Conservation (phyloP, 805 yeast species). For the Barnettozyma salicaria region DNA sequence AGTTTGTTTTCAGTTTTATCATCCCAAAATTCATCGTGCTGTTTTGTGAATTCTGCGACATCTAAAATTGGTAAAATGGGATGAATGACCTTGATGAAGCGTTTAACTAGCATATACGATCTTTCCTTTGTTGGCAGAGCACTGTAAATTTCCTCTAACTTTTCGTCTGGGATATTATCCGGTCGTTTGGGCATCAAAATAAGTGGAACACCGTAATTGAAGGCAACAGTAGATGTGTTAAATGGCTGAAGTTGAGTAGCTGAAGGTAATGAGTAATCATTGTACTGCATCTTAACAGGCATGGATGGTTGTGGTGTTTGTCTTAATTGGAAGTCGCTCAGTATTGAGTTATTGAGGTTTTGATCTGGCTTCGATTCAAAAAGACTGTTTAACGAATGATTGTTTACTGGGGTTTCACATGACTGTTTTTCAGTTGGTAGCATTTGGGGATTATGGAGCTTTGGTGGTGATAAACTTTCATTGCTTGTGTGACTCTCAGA, state of each 20-base stretch:
- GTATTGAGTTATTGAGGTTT: conserved; percentile 16
- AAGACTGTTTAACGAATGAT: conserved; percentile 1
- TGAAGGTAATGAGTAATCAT: conserved; percentile 11
- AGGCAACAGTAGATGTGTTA: conserved; percentile 14
- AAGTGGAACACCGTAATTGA: conserved; percentile 22
- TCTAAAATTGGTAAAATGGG: conserved; percentile 50
- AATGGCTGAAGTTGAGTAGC: conserved; percentile 11
- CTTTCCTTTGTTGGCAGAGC: conserved; percentile 42
- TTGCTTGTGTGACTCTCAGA: conserved; percentile 23
- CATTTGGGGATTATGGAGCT: conserved; percentile 22
- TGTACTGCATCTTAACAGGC: conserved; percentile 14
- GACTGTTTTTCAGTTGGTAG: conserved; percentile 21
- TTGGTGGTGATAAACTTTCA: conserved; percentile 27
- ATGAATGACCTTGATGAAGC: conserved; percentile 49
- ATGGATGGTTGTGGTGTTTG: conserved; percentile 18
- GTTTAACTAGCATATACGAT: conserved; percentile 40
- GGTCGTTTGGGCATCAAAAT: conserved; percentile 23
- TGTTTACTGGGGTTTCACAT: not conserved
- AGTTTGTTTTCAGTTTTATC: conserved; percentile 28
- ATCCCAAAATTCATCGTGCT: conserved; percentile 48
- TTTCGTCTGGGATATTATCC: conserved; percentile 23
- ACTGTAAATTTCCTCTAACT: conserved; percentile 31
- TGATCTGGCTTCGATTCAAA: conserved; percentile 5
- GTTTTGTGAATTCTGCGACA: conserved; percentile 35
- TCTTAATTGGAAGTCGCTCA: conserved; percentile 20